These are phyloP conservation scores for Lantana camara DNA, from an alignment of 257 asterid genomes.

Conservation along the genomic window DNA sequence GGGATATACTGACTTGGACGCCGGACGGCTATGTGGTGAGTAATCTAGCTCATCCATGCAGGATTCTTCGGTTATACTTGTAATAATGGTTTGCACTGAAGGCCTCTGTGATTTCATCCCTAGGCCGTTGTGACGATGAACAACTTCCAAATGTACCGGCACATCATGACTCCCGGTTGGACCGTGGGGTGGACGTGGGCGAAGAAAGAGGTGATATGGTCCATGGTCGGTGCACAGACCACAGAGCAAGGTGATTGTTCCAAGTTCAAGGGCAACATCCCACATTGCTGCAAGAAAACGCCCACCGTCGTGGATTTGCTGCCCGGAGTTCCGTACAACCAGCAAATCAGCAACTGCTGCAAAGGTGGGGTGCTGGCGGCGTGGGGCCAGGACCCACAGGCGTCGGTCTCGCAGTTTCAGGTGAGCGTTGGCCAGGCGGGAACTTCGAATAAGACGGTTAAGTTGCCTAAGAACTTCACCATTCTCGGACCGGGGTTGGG, in stretches of 20 bases:
- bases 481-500: constrained; percentile 74
- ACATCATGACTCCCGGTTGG: constrained; percentile 83
- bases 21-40: constrained; percentile 92
- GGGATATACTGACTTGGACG: constrained; percentile 96
- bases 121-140: constrained; percentile 71
- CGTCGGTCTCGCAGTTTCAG: constrained; percentile 62
- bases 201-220: constrained; percentile 78
- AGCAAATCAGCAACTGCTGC: constrained; percentile 74
- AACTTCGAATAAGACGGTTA: constrained; percentile 70
- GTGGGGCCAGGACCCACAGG: constrained; percentile 69
- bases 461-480: constrained; percentile 78
- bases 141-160: constrained; percentile 76
- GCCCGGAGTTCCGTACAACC: constrained; percentile 81
- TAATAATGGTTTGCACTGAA: too few species aligned
- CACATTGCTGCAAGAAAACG: constrained; percentile 75
- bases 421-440: constrained; percentile 81
- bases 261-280: constrained; percentile 70
- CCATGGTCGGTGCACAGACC: constrained; percentile 68
- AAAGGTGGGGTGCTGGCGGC: constrained; percentile 75
- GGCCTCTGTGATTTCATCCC: neutral
- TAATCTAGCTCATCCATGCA: neutral
- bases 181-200: constrained; percentile 87
- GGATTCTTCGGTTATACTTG: neutral
- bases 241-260: constrained; percentile 91
- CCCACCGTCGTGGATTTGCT: constrained; percentile 70